Base-by-base conservation (phyloP, 768 basidiomycete genomes). In the Strobilomyces dryophilus region DNA sequence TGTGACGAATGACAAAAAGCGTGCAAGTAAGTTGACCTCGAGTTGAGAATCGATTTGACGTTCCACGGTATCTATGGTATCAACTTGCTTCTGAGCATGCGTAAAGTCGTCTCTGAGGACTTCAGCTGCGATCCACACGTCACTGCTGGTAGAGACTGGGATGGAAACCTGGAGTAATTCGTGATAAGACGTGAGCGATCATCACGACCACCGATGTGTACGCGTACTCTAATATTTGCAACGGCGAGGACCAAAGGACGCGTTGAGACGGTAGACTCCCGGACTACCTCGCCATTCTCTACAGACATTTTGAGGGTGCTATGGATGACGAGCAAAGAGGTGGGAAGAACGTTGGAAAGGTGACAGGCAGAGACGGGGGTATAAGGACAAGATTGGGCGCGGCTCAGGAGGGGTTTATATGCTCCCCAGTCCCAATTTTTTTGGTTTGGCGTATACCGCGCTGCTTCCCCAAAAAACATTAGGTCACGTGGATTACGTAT, bases 111-210 rank as follows among this genome's bases (percentile, higher is more conserved):
- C 93, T 64, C 89, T 79, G 52, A 95, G 82, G 64, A 94, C 84
- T 74, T 95, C 93, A 47, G 94, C 93, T 49, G 84, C 81, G 66
- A 93, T 91, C 94, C 95, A 97, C 71, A 92, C 83, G 70, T 93
- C 84, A 59, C 76, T 58, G 36, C 76, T 73, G n/a, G 89, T 84
- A 43, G 92, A 85, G 53, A 97, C 89, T 43, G 91, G 92, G 70
- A 98, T 84, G 57, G 89, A 86, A 56, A 95, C 71, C 91, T 93
- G 58, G 12, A 60, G 59, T 14, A 60, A 45, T 40, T 42, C 15
- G 49, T 26, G 27, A 36, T 27, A 37, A 42, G 42, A 32, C 21
- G 39, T 59, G 49, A 57, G 44, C 34, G 45, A 36, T 24, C 27
- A 42, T 18, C 39, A 45, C 17, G 41, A 55, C 49, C 40, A 49